Evolutionary conservation across 305 asterid genomes (phyloP), one percentile per base, ranked within the genome.

Genomic region (Striga hermonthica): DNA sequence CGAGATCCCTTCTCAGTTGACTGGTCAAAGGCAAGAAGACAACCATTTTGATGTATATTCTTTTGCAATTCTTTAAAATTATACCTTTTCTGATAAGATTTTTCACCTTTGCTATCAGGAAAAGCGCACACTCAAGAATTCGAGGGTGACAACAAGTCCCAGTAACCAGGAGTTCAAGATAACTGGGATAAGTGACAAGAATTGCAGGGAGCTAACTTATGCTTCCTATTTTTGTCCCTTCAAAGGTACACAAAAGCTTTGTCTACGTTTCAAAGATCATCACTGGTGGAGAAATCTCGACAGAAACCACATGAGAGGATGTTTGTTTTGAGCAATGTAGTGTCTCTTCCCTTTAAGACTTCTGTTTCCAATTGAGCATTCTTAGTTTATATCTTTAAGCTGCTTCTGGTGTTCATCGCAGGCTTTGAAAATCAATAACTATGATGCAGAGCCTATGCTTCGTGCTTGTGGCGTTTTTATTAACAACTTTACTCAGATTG

Each of bases 221-320:
- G 74, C 64, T 37, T 56, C 65, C 3, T 6, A 28, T 28, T 65
- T 34, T 28, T 6, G 31, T 79, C 92, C 0, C 70, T 86, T 72
- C 92, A 86, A 78, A 82, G 95, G 0, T 89, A 89, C 52, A 86
- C 95, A 1, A 86, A 89, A 78, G 88, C 95, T 8, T 63, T 89
- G n/a, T 67, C 89, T 4, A 78, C 79, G 7, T 71, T 82, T 41
- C 95, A 89, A 74, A 79, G 95, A 72, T 65, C 97, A 58, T 82
- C 95, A 8, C 64, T 89, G 48, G 93, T 89, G 10, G 97, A 89
- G 78, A 89, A 87, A 73, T 89, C 97, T 1, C 76, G 97, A 6
- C 95, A 87, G 43, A 89, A 87, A 74, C 97, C 97, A 3, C 93
- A 80, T 16, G 95, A 89, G 40, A 78, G 95, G 82, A 89, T 85